Percentiles rank a stretch among this genome's conserved stretches.
These are phyloP conservation scores for Magnusiomyces sp. DNA, from an alignment of 1,139 yeast species.

Conservation along the genomic window DNA sequence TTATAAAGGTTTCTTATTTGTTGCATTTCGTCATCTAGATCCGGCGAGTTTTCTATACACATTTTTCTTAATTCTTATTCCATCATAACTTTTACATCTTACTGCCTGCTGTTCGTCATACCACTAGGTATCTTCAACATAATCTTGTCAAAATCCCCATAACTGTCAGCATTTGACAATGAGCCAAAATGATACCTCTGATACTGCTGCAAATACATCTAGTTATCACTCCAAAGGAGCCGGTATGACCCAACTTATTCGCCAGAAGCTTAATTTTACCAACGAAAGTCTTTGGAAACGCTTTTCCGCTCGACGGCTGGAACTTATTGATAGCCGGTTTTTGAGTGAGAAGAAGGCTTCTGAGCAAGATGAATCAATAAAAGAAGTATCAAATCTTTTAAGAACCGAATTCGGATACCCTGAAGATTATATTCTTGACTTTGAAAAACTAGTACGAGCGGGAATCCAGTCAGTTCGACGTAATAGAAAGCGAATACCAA, in stretches of 20 bases:
- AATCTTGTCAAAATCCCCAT: too few species aligned
- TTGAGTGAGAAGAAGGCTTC: slow-evolving; percentile 76
- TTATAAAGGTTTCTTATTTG: too few species aligned
- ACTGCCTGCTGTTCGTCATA: too few species aligned
- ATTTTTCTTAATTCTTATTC: too few species aligned
- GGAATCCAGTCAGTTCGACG: slow-evolving; percentile 79
- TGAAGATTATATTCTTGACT: slow-evolving; percentile 51
- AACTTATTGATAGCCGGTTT: slow-evolving; percentile 73
- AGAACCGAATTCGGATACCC: slow-evolving; percentile 71
- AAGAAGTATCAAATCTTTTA: slow-evolving; percentile 64
- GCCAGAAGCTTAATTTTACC: slow-evolving; percentile 61
- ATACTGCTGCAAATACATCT: background rate
- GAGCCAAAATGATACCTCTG: background rate
- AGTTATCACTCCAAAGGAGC: slow-evolving; percentile 5
- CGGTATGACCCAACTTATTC: slow-evolving; percentile 74
- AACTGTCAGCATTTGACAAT: too few species aligned
- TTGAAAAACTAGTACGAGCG: slow-evolving; percentile 83
- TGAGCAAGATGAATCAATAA: slow-evolving; percentile 80
- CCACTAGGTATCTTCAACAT: too few species aligned
- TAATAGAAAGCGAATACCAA: slow-evolving; percentile 49
- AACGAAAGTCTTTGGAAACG: slow-evolving; percentile 84
- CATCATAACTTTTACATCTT: too few species aligned
- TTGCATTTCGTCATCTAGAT: too few species aligned
- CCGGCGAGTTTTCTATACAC: too few species aligned
- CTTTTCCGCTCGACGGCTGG: slow-evolving; percentile 80